Percentiles rank a stretch among this genome's conserved stretches.
These are phyloP conservation scores for Phoma sp. DNA, from an alignment of 2,329 filamentous ascomycete genomes.

Conservation along the genomic window DNA sequence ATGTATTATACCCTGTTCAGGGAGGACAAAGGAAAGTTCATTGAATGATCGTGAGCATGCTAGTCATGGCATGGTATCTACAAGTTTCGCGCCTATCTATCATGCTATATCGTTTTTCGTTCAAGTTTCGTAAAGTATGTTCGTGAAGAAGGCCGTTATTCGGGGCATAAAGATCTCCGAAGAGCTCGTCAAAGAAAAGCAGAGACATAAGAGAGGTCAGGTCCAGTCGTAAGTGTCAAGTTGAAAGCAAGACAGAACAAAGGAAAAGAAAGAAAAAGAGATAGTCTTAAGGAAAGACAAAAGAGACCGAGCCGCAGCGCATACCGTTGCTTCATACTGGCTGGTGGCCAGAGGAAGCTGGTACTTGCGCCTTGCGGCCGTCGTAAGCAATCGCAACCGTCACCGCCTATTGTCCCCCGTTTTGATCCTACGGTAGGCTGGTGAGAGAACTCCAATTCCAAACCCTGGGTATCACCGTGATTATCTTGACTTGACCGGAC, in stretches of 20 bases:
- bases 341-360: slow-evolving; percentile 36
- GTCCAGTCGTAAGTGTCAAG: slow-evolving; percentile 21
- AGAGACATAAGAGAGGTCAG: slow-evolving; percentile 19
- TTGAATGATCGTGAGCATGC: slow-evolving; percentile 33
- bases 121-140: slow-evolving; percentile 22
- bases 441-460: slow-evolving; percentile 20
- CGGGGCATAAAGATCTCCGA: slow-evolving; percentile 11
- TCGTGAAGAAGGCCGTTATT: slow-evolving; percentile 23
- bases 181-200: slow-evolving; percentile 1
- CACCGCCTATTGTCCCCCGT: slow-evolving; percentile 10
- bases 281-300: slow-evolving; percentile 3
- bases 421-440: slow-evolving; percentile 11
- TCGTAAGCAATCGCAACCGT: slow-evolving; percentile 18
- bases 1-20: background rate
- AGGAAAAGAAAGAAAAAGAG: slow-evolving; percentile 15
- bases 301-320: slow-evolving; percentile 12
- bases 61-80: slow-evolving; percentile 30
- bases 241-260: slow-evolving; percentile 8
- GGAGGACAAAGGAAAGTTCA: slow-evolving; percentile 24
- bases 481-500: slow-evolving; percentile 20
- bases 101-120: no score
- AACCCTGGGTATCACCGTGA: slow-evolving; percentile 22
- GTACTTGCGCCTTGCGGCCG: slow-evolving; percentile 28
- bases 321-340: slow-evolving; percentile 5
- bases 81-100: no score